These are phyloP conservation scores for Vitis labrusca DNA, from an alignment of 164 flowering plant genomes.

Conservation along the genomic window DNA sequence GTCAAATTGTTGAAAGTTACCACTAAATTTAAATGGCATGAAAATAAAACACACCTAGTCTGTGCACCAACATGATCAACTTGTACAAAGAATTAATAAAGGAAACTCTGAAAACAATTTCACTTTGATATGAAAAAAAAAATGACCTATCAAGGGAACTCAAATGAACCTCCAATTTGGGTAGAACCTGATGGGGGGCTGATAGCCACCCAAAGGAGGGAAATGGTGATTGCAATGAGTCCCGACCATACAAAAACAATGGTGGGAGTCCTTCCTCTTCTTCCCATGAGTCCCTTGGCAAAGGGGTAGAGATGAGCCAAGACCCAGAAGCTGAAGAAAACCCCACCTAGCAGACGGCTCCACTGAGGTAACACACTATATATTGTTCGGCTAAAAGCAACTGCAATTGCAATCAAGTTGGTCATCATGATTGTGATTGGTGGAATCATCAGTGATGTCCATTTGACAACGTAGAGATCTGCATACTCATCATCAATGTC, in stretches of 20 bases:
- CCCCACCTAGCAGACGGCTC: conserved; percentile 61
- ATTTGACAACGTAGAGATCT: conserved; percentile 61
- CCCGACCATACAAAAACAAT: conserved; percentile 74
- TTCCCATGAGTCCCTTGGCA: conserved; percentile 75
- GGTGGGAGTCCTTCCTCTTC: conserved; percentile 66
- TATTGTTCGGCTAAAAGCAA: conserved; percentile 54
- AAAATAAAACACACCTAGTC: conserved; percentile 1
- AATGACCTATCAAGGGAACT: conserved; percentile 39
- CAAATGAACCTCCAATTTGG: conserved; percentile 51
- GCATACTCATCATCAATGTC: conserved; percentile 63
- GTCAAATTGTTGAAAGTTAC: conserved; percentile 4
- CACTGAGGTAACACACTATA: conserved; percentile 61
- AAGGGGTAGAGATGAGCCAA: conserved; percentile 72
- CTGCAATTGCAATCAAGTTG: conserved; percentile 60
- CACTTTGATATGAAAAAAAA: neutral
- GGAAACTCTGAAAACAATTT: conserved; percentile 9
- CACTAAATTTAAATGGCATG: neutral
- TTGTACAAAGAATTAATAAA: conserved; percentile 12
- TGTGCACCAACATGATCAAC: conserved; percentile 2
- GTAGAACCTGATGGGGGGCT: conserved; percentile 43
- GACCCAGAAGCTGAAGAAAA: conserved; percentile 78
- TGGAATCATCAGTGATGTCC: conserved; percentile 72
- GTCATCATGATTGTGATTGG: conserved; percentile 63
- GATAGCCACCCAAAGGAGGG: conserved; percentile 67
- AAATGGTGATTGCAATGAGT: conserved; percentile 61